Conservation (phyloP, 148 eudicot species). For the Chenopodium album region DNA sequence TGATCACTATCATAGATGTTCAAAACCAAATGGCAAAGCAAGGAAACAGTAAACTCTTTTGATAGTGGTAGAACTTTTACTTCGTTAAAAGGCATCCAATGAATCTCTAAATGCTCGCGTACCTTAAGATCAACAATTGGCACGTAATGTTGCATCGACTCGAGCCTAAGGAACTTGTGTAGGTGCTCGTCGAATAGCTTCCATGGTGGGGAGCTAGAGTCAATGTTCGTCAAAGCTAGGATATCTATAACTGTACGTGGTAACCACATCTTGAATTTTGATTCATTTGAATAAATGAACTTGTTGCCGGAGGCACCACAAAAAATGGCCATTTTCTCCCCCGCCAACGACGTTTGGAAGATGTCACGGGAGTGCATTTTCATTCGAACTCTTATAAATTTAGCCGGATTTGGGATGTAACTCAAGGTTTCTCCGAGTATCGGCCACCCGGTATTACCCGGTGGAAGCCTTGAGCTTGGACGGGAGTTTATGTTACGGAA, state of each 20-base stretch:
- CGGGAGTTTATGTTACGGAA: no score
- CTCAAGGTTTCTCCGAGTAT: constrained; percentile 17
- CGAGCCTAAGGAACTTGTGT: no score
- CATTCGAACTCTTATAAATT: constrained; percentile 7
- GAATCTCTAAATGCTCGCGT: constrained; percentile 9
- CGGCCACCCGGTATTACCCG: constrained; percentile 21
- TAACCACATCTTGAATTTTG: background rate
- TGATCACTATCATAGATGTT: background rate
- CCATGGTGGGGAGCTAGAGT: background rate
- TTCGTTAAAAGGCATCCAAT: background rate
- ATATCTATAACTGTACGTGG: background rate
- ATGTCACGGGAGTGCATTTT: background rate
- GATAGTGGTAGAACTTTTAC: background rate
- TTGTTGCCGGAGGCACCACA: constrained; percentile 8
- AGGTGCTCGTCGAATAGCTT: background rate
- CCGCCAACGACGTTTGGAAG: no score
- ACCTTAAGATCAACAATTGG: constrained; percentile 5
- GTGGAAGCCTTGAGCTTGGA: background rate
- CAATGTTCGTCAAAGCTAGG: background rate
- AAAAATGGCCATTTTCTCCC: no score
- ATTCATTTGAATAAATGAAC: constrained; percentile 11
- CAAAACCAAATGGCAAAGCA: background rate
- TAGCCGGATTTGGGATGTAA: background rate
- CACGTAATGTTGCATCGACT: background rate
- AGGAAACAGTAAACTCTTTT: background rate